phyloP scores from a whole-genome alignment of 2,329 filamentous ascomycete genomes.

The Trichophyton benhamiae region DNA sequence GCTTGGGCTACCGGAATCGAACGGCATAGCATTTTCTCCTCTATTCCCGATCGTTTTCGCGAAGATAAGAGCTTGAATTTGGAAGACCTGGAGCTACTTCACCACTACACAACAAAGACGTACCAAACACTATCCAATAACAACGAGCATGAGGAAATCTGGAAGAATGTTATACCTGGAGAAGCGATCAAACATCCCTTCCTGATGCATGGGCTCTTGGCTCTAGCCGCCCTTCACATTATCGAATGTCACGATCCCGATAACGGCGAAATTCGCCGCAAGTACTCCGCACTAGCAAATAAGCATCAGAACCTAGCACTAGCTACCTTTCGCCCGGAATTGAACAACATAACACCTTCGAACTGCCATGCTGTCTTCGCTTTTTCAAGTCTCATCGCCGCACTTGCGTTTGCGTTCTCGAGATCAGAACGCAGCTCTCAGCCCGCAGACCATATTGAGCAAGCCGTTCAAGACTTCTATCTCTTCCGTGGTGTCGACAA shows the following conservation, averaged over 20 bases:
- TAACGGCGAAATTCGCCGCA: conserved; percentile 17
- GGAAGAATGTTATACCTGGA: conserved; percentile 17
- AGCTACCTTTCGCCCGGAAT: conserved; percentile 18
- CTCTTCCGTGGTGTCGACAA: conserved; percentile 21
- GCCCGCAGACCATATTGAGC: conserved; percentile 15
- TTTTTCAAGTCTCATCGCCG: conserved; percentile 22
- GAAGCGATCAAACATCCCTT: conserved; percentile 18
- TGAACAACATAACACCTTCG: conserved; percentile 19
- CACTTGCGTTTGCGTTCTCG: conserved; percentile 21
- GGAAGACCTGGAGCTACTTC: conserved; percentile 35
- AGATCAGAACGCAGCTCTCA: conserved; percentile 13
- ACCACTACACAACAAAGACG: conserved; percentile 29
- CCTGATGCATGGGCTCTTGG: conserved; percentile 20
- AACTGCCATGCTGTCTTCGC: conserved; percentile 25
- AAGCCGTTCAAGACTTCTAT: conserved; percentile 18
- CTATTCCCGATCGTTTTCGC: conserved; percentile 10
- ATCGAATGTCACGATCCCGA: conserved; percentile 14
- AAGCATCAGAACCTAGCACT: conserved; percentile 19
- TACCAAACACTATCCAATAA: conserved; percentile 19
- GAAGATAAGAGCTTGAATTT: conserved; percentile 17
- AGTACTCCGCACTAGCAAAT: conserved; percentile 20
- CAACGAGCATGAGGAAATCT: conserved; percentile 15
- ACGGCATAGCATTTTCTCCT: conserved; percentile 14
- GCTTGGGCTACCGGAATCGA: conserved; percentile 9
- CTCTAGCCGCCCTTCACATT: conserved; percentile 19